phyloP scores from a whole-genome alignment of 129 eudicot species.

The Heracleum sosnowskyi region DNA sequence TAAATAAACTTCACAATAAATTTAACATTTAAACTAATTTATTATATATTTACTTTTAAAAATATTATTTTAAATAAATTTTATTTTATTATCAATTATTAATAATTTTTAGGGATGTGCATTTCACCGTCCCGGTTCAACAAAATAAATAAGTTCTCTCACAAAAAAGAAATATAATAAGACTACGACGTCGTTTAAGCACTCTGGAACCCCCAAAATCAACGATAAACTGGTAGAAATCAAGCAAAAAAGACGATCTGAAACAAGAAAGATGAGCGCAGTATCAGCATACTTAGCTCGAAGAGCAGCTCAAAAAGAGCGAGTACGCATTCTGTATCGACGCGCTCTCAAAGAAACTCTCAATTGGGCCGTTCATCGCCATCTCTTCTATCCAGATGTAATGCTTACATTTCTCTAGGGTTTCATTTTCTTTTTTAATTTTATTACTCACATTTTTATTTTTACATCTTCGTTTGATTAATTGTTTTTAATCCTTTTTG shows the following conservation, averaged over 20 bases:
- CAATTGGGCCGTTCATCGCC: conserved; percentile 99
- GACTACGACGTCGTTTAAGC: too few species aligned
- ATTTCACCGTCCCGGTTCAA: too few species aligned
- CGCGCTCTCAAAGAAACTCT: conserved; percentile 86
- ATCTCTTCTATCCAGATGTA: conserved; percentile 92
- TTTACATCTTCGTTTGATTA: neutral
- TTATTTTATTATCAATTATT: too few species aligned
- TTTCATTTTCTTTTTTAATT: too few species aligned
- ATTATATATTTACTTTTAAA: too few species aligned
- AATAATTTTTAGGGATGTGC: too few species aligned
- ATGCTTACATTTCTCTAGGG: neutral
- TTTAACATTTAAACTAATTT: too few species aligned
- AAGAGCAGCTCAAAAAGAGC: conserved; percentile 87
- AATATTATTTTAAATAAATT: too few species aligned
- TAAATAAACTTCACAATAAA: too few species aligned
- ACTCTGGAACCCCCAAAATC: neutral
- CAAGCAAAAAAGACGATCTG: too few species aligned
- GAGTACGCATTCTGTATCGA: conserved; percentile 72
- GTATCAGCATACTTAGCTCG: conserved; percentile 62
- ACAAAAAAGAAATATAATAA: too few species aligned
- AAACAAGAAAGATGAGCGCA: conserved; percentile 39
- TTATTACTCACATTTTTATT: neutral
- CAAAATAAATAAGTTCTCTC: too few species aligned
- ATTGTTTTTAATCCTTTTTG: conserved; percentile 12
- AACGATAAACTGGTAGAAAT: neutral